Evolutionary conservation across 306 rosid genomes (phyloP), one percentile per base, ranked within the genome.

Genomic region (Ochetophila trinervis): DNA sequence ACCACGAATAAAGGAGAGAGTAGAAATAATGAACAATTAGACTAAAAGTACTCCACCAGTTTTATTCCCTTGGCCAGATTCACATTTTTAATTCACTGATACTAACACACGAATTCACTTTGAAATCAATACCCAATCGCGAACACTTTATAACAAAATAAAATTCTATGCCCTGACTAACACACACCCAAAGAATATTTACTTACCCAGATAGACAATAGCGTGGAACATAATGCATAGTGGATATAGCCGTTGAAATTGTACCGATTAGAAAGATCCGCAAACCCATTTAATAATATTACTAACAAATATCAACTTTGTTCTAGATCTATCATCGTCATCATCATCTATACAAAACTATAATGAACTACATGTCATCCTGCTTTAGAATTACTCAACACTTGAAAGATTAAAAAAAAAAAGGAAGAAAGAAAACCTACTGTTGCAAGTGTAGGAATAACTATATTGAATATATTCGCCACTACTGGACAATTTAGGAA

Each of bases 1-100:
- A 60, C 62, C 34, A 8, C 8, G 70, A 71, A 59, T 66, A 54
- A 57, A 57, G 65, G 57, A 65, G 54, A 58, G 42, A 34, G 40
- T 23, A 56, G 0, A 47, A 51, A 19, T 5, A 59, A 45, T 27
- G 32, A 27, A 4, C 62, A 32, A 74, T 18, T 16, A 17, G 69
- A 40, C 44, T 16, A 32, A 27, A 36, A 17, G 47, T 61, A 53
- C 20, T 51, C 53, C 68, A 51, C 45, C 16, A 6, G 8, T 32
- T 17, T 11, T 36, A 22, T 23, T 53, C 48, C 30, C 56, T 9
- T 57, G 21, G 22, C 51, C 44, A 22, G 67, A 51, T 11, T 20
- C 23, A 22, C 67, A n/a, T 17, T 69, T 55, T 32, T 35, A 34
- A 49, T 5, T 24, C 32, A 20, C 58, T 14, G 48, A 34, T 35